Base-by-base conservation (phyloP, 495 filamentous ascomycete species). In the Gamarada debralockiae region DNA sequence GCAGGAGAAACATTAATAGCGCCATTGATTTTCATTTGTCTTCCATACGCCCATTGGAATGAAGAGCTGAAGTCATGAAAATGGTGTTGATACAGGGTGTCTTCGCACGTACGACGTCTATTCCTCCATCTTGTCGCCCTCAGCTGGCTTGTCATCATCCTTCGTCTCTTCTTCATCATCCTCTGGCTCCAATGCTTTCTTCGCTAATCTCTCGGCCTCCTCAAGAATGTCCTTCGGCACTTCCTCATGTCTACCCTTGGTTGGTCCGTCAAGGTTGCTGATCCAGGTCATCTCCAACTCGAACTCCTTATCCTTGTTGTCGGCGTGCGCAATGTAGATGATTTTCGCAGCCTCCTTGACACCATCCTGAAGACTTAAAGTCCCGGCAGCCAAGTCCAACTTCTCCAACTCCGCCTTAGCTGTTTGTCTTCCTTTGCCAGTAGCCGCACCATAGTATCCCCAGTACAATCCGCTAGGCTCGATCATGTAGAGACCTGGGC, bases 211-310 rank as follows among this genome's bases (percentile, higher is more conserved):
- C 76, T 97, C 92, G 13, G 95, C 93, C 73, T 97, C 92, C 64
- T 95, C 92, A 18, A 86, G 73, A 36, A 97, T 69, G 50, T 85
- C 85, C 73, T 86, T 89, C 50, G 93, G 93, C 38, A 98, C 93
- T 67, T 92, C 89, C 69, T 90, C 80, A 64, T 98, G 93, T 55
- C 79, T 82, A 45, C 91, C 91, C 70, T 92, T 90, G 33, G 91
- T 95, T n/a, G 89, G 87, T 13, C 89, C 90, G 39, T 86, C 81
- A 38, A 80, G 61, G 18, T 78, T 81, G 69, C 89, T 95, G 59
- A 97, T 85, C 93, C 93, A 98, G 56, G 87, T 91, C 93, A 98
- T 96, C 76, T 98, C 93, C 29, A 98, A 74, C 78, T 98, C 95
- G 60, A 97, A 97, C 27, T 98, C 95, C 75, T 97, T 98, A 71